These are phyloP conservation scores for Bipolaris cookei DNA, from an alignment of 2,329 filamentous ascomycete genomes.

Conservation along the genomic window DNA sequence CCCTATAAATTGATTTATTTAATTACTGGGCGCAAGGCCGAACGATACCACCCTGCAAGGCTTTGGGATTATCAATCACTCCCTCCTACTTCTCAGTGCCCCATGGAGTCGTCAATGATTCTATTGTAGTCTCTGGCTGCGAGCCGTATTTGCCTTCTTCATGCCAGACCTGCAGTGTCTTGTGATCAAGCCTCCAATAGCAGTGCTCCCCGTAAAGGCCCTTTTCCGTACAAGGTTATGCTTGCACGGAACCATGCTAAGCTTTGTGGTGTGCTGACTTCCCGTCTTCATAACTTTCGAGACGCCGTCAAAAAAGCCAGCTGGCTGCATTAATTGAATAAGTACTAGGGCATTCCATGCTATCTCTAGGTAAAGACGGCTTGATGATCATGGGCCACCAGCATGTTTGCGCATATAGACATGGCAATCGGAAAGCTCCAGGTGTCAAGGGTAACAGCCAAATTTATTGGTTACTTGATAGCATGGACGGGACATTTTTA, in stretches of 20 bases:
- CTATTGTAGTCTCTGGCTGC: conserved; percentile 59
- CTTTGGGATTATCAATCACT: neutral
- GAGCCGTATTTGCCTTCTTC: conserved; percentile 64
- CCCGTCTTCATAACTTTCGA: conserved; percentile 64
- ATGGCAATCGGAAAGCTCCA: conserved; percentile 59
- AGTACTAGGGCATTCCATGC: conserved; percentile 63
- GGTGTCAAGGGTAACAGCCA: conserved; percentile 34
- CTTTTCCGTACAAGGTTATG: conserved; percentile 62
- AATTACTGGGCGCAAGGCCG: conserved; percentile 44
- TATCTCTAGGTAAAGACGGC: conserved; percentile 56
- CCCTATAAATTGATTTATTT: no score
- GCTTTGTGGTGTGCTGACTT: conserved; percentile 55
- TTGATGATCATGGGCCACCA: conserved; percentile 60
- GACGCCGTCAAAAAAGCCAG: conserved; percentile 58
- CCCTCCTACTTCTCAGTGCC: neutral
- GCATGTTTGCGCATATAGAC: conserved; percentile 58
- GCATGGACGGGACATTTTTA: conserved; percentile 20
- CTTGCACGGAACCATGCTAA: conserved; percentile 58
- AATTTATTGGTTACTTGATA: conserved; percentile 48
- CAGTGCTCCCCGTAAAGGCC: conserved; percentile 60
- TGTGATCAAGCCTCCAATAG: conserved; percentile 65
- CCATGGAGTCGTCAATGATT: conserved; percentile 45
- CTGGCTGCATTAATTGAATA: conserved; percentile 58
- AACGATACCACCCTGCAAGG: conserved; percentile 42
- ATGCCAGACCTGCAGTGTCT: conserved; percentile 60